A percentile compares a stretch with the other conserved stretches of the same genome.
Evolutionary conservation across 768 basidiomycete genomes (phyloP).

Genomic region (Boletellus emodensis): DNA sequence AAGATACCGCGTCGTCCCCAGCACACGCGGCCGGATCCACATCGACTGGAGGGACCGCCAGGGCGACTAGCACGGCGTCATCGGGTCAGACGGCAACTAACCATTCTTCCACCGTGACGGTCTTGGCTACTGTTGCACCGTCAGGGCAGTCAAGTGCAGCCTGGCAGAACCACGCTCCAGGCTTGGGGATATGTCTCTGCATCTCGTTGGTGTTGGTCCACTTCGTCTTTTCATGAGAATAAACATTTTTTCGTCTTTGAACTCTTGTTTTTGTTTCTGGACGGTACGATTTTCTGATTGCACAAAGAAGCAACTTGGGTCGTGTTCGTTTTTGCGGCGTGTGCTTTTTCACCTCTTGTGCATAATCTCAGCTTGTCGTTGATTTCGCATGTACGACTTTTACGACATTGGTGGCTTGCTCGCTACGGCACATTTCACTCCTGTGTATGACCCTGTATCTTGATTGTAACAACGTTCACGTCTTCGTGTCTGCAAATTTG

Average conservation of each 20-base stretch:
- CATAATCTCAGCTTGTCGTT: constrained; percentile 6
- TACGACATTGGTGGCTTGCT: constrained; percentile 13
- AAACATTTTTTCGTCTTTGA: not conserved
- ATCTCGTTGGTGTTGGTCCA: constrained; percentile 15
- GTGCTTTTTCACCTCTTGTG: constrained; percentile 13
- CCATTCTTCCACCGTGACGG: constrained; percentile 1
- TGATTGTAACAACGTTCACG: constrained; percentile 18
- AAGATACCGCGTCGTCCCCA: not conserved
- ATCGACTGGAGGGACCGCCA: not conserved
- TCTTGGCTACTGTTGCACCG: constrained; percentile 3
- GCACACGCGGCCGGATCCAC: not conserved
- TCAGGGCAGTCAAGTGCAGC: constrained; percentile 22
- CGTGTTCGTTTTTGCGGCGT: constrained; percentile 5
- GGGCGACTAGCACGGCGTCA: constrained; percentile 2
- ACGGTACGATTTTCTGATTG: constrained; percentile 7
- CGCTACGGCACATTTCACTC: constrained; percentile 14
- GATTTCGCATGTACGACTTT: constrained; percentile 15
- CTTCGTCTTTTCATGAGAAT: constrained; percentile 18
- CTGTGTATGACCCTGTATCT: constrained; percentile 22
- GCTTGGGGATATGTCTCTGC: constrained; percentile 11
- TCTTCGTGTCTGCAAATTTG: not conserved
- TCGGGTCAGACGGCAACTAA: not conserved
- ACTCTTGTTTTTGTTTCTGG: constrained; percentile 7
- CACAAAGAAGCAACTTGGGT: constrained; percentile 4
- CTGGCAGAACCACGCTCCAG: constrained; percentile 21